phyloP scores from a whole-genome alignment of 2,329 filamentous ascomycete genomes.

The Diplocarpon mali region DNA sequence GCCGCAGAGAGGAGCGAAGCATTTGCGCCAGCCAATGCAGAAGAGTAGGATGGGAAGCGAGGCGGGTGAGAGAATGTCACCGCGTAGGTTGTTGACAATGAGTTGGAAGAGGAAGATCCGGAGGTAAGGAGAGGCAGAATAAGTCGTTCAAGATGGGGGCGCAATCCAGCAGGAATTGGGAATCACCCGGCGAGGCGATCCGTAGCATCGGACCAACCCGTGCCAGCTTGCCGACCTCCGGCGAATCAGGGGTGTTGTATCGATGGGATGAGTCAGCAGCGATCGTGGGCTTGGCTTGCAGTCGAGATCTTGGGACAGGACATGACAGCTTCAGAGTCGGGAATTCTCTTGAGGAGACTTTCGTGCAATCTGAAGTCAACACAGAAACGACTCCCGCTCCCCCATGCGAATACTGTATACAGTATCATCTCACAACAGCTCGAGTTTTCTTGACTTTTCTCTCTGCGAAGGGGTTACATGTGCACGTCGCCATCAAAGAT shows the following conservation, averaged over 20 bases:
- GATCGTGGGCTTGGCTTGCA: not conserved
- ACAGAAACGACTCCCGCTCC: no score
- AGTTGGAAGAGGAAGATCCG: constrained; percentile 5
- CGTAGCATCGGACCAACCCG: constrained; percentile 1
- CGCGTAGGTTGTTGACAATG: constrained; percentile 6
- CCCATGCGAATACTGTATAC: no score
- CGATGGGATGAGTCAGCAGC: not conserved
- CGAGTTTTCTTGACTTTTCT: no score
- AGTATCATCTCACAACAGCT: no score
- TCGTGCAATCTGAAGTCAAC: no score
- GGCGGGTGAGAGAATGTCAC: not conserved
- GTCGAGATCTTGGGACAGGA: not conserved
- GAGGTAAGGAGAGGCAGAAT: constrained; percentile 37
- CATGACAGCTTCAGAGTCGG: no score
- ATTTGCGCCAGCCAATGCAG: constrained; percentile 43
- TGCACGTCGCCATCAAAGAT: no score
- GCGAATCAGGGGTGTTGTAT: not conserved
- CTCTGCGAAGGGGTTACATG: no score
- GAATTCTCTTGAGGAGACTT: no score
- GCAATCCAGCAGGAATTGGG: no score
- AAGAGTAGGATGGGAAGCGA: constrained; percentile 8
- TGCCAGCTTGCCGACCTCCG: not conserved
- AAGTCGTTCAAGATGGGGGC: constrained; percentile 29
- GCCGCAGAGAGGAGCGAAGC: constrained; percentile 59
- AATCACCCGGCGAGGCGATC: not conserved